Base-by-base conservation (phyloP, 2,329 filamentous ascomycete genomes). In the Colletotrichum nymphaeae region DNA sequence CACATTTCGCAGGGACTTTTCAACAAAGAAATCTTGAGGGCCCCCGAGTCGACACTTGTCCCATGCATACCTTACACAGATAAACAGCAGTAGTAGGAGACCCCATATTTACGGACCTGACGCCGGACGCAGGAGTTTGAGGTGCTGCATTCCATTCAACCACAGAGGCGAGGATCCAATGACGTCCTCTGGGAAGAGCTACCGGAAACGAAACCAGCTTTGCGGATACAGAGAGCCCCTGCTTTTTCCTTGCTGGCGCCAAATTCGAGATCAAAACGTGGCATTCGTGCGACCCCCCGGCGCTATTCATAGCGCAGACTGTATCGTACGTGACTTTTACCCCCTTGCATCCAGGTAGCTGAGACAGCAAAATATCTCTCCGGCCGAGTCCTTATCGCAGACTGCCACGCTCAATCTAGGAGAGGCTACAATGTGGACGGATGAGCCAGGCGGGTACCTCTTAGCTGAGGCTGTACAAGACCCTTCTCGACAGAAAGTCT, bases 191-290 rank as follows among this genome's bases (percentile, higher is more conserved):
- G 32, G 32, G 12, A 4, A 35, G 11, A 35, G 26, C 52, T 28
- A 5, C 8, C 42, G 22, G n/a, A 49, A 70, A 56, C 63, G 63
- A 71, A 71, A 60, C 46, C 68, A 67, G 42, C 68, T 67, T 55
- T 49, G 19, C 42, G 42, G 42, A 42, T 42, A 35, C 8, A 49
- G 19, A 55, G 32, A 32, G 56, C 56, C 63, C 68, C 63, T 66
- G 60, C 60, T 14, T 49, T 49, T n/a, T 19, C 42, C 42, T 49
- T 49, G 42, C 42, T 49, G 42, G 16, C 42, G 42, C 42, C 42
- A 42, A 42, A 49, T 32, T 49, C 60, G 46, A 37, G 59, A 56
- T 56, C 67, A 24, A 16, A 56, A 52, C 67, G 26, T 49, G 49
- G 49, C 52, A 8, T 26, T 11, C 16, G 26, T 24, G 22, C 24